Evolutionary conservation across 1,284 basidiomycete genomes (phyloP).

Genomic region (Cryptococcus maquisensis): DNA sequence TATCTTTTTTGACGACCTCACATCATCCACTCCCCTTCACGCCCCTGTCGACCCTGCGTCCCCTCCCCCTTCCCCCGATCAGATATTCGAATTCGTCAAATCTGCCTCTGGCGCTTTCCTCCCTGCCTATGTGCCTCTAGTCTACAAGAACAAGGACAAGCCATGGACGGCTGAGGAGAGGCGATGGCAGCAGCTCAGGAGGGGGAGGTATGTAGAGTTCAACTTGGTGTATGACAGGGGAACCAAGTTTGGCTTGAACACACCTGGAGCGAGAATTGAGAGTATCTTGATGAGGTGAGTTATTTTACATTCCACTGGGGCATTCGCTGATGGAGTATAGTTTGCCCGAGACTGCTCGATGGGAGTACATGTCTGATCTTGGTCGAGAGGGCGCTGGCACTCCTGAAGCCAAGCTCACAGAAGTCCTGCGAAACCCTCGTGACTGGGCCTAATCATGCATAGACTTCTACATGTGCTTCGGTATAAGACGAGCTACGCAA

Average conservation of each 20-base stretch:
- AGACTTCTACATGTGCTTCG: not conserved
- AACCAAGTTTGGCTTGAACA: conserved; percentile 74
- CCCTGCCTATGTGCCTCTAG: conserved; percentile 82
- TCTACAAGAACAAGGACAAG: conserved; percentile 57
- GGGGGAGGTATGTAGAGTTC: conserved; percentile 91
- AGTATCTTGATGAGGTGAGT: conserved; percentile 77
- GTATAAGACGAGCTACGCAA: not conserved
- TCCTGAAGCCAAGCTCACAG: conserved; percentile 65
- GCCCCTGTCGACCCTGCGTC: conserved; percentile 4
- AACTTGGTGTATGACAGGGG: conserved; percentile 78
- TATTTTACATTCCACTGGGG: not conserved
- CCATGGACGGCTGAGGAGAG: conserved; percentile 62
- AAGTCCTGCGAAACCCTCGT: conserved; percentile 64
- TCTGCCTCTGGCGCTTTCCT: conserved; percentile 71
- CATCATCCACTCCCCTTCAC: conserved; percentile 39
- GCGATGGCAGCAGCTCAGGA: conserved; percentile 82
- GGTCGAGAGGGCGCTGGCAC: conserved; percentile 61
- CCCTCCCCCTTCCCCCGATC: conserved; percentile 52
- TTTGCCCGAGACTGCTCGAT: conserved; percentile 80
- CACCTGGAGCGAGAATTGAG: conserved; percentile 86
- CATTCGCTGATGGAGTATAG: conserved; percentile 11
- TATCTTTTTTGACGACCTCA: conserved; percentile 91
- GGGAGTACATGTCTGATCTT: conserved; percentile 88
- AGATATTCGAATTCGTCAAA: conserved; percentile 72
- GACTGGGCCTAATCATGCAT: conserved; percentile 57